Conservation (phyloP, 192 early-diverging fungal species). For the Coemansia sp. region DNA sequence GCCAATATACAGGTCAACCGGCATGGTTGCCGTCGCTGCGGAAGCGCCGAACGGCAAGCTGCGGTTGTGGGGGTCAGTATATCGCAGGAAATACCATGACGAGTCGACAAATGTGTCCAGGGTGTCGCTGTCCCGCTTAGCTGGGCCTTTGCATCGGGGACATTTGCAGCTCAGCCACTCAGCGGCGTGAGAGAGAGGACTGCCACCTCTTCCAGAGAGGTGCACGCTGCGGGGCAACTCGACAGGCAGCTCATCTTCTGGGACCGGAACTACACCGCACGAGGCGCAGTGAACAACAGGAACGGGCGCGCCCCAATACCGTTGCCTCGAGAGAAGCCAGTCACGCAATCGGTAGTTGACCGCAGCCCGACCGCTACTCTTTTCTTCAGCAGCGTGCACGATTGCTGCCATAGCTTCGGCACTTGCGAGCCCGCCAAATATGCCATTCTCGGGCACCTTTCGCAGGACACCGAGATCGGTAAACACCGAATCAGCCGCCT, state of each 20-base stretch:
- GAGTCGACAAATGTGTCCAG: constrained; percentile 99
- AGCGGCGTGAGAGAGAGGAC: constrained; percentile 62
- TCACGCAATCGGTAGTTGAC: constrained; percentile 82
- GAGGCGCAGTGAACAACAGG: constrained; percentile 85
- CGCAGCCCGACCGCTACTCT: constrained; percentile 54
- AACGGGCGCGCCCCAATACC: constrained; percentile 97
- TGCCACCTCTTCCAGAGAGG: constrained; percentile 67
- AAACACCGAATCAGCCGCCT: constrained; percentile 21
- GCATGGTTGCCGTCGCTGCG: constrained; percentile 61
- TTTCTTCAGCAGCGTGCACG: constrained; percentile 46
- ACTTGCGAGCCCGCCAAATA: constrained; percentile 63
- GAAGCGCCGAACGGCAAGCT: constrained; percentile 54
- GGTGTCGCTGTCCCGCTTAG: constrained; percentile 85
- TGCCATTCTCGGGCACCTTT: constrained; percentile 46
- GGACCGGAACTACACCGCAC: constrained; percentile 86
- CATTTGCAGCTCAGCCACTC: constrained; percentile 77
- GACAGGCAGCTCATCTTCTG: constrained; percentile 76
- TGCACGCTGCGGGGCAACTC: constrained; percentile 61
- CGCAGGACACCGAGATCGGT: constrained; percentile 63
- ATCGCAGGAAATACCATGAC: constrained; percentile 95
- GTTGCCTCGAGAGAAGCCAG: constrained; percentile 94
- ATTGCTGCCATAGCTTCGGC: constrained; percentile 60
- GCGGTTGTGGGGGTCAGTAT: constrained; percentile 72
- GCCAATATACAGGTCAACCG: constrained; percentile 93
- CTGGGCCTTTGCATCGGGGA: constrained; percentile 70